Percentiles rank a stretch among this genome's conserved stretches.
These are phyloP conservation scores for Pichia sp. DNA, from an alignment of 1,139 yeast species.

Conservation along the genomic window DNA sequence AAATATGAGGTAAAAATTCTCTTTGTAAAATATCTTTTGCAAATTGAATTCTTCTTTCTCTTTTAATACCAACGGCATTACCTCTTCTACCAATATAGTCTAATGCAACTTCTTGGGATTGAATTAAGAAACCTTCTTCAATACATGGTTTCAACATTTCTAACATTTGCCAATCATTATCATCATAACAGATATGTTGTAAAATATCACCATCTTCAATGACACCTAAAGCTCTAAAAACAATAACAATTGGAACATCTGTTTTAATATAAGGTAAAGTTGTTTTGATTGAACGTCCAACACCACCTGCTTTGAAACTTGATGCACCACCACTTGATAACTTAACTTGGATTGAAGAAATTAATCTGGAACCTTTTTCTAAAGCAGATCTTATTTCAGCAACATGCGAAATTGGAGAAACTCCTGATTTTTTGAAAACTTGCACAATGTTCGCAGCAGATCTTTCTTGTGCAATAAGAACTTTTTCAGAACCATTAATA, in stretches of 20 bases:
- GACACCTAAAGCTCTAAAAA: slow-evolving; percentile 95
- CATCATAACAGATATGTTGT: slow-evolving; percentile 97
- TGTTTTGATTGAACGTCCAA: slow-evolving; percentile 84
- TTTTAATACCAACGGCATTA: slow-evolving; percentile 81
- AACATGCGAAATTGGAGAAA: slow-evolving; percentile 91
- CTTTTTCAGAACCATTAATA: slow-evolving; percentile 97
- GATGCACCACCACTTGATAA: slow-evolving; percentile 47
- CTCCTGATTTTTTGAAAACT: slow-evolving; percentile 96
- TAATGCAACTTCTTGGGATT: slow-evolving; percentile 95
- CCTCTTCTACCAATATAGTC: slow-evolving; percentile 99
- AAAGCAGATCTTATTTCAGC: slow-evolving; percentile 96
- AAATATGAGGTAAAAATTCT: slow-evolving; percentile 93
- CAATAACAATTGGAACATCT: slow-evolving; percentile 94
- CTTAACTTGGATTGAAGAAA: slow-evolving; percentile 91
- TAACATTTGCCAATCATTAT: slow-evolving; percentile 98
- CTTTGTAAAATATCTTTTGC: slow-evolving; percentile 95
- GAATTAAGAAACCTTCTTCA: slow-evolving; percentile 97
- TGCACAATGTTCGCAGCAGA: slow-evolving; percentile 98
- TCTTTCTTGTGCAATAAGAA: slow-evolving; percentile 96
- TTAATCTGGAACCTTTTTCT: slow-evolving; percentile 93
- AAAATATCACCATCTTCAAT: slow-evolving; percentile 98
- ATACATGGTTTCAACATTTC: slow-evolving; percentile 99
- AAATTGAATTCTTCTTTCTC: slow-evolving; percentile 97
- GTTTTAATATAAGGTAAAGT: slow-evolving; percentile 94
- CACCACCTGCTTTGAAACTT: slow-evolving; percentile 37